Percentiles rank a stretch among this genome's conserved stretches.
These are phyloP conservation scores for Gossypium ekmanianum DNA, from an alignment of 345 rosid genomes.

Conservation along the genomic window DNA sequence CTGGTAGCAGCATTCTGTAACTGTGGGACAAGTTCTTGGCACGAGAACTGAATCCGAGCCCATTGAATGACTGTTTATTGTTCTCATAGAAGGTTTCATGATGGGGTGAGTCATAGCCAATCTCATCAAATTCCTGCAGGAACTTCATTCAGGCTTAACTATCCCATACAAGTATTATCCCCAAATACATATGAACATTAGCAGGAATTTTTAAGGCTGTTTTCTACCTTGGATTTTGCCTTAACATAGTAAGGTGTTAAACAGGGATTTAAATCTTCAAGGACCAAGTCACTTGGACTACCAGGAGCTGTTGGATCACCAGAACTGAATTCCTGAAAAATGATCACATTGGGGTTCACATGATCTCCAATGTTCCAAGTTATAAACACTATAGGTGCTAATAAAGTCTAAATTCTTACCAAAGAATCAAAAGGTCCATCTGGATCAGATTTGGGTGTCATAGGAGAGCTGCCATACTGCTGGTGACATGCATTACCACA, in stretches of 20 bases:
- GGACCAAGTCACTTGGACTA: slow-evolving; percentile 64
- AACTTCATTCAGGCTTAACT: neutral
- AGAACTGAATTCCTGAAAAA: slow-evolving; percentile 68
- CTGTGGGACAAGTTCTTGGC: slow-evolving; percentile 50
- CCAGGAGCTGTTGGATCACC: slow-evolving; percentile 44
- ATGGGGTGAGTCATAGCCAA: slow-evolving; percentile 38
- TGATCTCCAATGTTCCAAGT: neutral
- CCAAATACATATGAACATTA: neutral
- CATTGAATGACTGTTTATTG: slow-evolving; percentile 27
- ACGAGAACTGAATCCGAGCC: slow-evolving; percentile 26
- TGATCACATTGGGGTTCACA: neutral
- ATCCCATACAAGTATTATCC: neutral
- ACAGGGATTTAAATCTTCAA: slow-evolving; percentile 86
- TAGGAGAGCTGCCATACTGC: slow-evolving; percentile 40
- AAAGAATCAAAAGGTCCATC: slow-evolving; percentile 63
- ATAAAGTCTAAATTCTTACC: slow-evolving; percentile 32
- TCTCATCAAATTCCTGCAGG: slow-evolving; percentile 46
- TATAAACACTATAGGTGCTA: neutral
- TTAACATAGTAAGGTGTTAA: slow-evolving; percentile 60
- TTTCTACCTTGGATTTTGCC: slow-evolving; percentile 60
- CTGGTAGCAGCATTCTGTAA: slow-evolving; percentile 39
- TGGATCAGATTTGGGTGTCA: slow-evolving; percentile 43
- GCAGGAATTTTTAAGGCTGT: neutral
- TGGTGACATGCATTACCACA: slow-evolving; percentile 34
- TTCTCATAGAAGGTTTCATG: slow-evolving; percentile 30